phyloP scores from a whole-genome alignment of 306 rosid genomes.

The Cicer bijugum region DNA sequence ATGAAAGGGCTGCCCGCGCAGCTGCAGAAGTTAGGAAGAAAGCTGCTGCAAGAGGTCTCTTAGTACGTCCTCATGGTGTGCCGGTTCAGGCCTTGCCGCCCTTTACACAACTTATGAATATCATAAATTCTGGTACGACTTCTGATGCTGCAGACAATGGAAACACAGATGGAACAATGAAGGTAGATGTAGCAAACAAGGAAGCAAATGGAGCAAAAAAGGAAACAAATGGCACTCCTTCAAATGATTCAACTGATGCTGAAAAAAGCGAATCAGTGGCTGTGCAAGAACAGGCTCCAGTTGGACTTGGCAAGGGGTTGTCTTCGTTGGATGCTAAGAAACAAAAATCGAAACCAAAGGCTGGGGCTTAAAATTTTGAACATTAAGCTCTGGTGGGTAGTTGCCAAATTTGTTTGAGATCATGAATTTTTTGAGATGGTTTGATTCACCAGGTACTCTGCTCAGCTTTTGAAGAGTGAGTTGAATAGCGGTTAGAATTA shows the following conservation, averaged over 20 bases:
- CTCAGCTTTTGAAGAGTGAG: slow-evolving; percentile 41
- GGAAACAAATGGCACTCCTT: slow-evolving; percentile 49
- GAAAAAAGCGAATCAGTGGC: slow-evolving; percentile 49
- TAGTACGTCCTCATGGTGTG: slow-evolving; percentile 78
- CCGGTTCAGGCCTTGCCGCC: slow-evolving; percentile 90
- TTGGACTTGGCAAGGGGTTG: slow-evolving; percentile 84
- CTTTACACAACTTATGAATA: slow-evolving; percentile 72
- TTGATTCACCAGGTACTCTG: slow-evolving; percentile 41
- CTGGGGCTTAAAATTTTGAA: slow-evolving; percentile 59
- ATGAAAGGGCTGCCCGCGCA: slow-evolving; percentile 95
- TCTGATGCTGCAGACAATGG: slow-evolving; percentile 59
- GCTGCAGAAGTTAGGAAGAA: slow-evolving; percentile 93
- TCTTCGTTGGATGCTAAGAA: slow-evolving; percentile 79
- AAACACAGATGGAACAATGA: slow-evolving; percentile 56
- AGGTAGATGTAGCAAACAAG: slow-evolving; percentile 41
- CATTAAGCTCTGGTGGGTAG: slow-evolving; percentile 40
- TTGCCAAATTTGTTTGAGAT: slow-evolving; percentile 46
- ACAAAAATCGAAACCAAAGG: slow-evolving; percentile 73
- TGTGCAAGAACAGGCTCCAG: slow-evolving; percentile 63
- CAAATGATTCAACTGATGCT: slow-evolving; percentile 45
- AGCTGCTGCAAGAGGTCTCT: slow-evolving; percentile 89
- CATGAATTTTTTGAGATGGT: slow-evolving; percentile 41
- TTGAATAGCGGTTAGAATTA: slow-evolving; percentile 37
- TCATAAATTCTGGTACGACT: slow-evolving; percentile 67
- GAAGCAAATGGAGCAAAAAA: slow-evolving; percentile 4